These are phyloP conservation scores for Venturia nashicola DNA, from an alignment of 2,329 filamentous ascomycete genomes.

Conservation along the genomic window DNA sequence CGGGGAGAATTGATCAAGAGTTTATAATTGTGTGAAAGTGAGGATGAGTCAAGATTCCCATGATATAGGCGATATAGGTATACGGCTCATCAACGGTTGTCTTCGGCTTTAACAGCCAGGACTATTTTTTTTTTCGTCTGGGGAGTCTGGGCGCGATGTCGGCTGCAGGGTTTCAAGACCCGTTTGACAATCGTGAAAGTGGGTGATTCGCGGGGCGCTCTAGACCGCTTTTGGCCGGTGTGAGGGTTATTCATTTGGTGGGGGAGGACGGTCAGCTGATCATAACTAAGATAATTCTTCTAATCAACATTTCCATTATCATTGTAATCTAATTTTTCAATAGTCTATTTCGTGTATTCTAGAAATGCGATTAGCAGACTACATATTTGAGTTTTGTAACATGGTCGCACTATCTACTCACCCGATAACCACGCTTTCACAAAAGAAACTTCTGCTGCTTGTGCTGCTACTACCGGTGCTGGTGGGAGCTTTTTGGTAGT, in stretches of 20 bases:
- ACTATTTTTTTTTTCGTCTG: background rate
- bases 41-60: too few species aligned
- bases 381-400: background rate
- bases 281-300: too few species aligned
- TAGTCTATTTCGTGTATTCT: background rate
- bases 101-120: background rate
- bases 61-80: background rate
- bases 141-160: background rate
- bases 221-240: background rate
- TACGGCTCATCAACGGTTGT: background rate
- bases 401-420: background rate
- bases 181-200: background rate
- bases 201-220: background rate
- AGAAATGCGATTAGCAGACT: background rate
- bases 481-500: constrained; percentile 48
- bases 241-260: background rate
- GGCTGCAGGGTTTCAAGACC: background rate
- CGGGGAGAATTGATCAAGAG: too few species aligned
- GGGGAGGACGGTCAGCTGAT: background rate
- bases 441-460: constrained; percentile 46
- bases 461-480: constrained; percentile 43
- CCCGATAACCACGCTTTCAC: constrained; percentile 50
- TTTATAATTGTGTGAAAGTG: too few species aligned
- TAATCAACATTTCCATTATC: background rate
- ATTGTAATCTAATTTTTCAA: background rate